Percentiles rank a stretch among this genome's conserved stretches.
phyloP scores from a whole-genome alignment of 139 green algal genomes.

The Yamagishiella unicocca region DNA sequence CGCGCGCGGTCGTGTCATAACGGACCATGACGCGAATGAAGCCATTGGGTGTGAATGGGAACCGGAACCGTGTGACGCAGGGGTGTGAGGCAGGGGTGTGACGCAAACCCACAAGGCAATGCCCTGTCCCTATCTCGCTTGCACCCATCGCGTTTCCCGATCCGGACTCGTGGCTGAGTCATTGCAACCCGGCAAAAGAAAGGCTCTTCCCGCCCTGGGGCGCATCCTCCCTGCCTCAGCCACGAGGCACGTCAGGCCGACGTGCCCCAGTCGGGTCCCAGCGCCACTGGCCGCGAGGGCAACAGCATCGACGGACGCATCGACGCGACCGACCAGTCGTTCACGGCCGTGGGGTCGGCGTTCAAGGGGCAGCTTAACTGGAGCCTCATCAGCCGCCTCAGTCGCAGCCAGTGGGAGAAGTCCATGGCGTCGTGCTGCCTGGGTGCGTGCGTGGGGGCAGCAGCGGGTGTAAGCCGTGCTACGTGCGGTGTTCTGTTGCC shows the following conservation, averaged over 20 bases:
- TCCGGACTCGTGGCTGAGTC: too few species aligned
- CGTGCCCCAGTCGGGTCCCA: not conserved
- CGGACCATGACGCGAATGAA: too few species aligned
- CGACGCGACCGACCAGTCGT: constrained; percentile 46
- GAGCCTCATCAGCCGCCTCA: constrained; percentile 58
- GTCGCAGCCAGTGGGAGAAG: constrained; percentile 64
- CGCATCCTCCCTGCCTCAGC: not conserved
- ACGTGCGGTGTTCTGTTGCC: too few species aligned
- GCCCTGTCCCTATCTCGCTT: too few species aligned
- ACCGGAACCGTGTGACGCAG: too few species aligned
- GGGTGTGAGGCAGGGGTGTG: not conserved
- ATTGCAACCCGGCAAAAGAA: not conserved
- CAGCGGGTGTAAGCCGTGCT: too few species aligned
- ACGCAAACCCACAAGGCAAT: too few species aligned
- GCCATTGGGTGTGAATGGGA: too few species aligned
- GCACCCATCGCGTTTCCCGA: too few species aligned
- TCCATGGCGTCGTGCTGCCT: constrained; percentile 65
- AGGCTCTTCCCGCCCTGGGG: not conserved
- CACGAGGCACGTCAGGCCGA: not conserved
- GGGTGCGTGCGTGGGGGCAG: too few species aligned
- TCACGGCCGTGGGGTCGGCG: constrained; percentile 48
- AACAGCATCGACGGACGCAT: constrained; percentile 36
- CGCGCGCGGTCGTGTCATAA: too few species aligned
- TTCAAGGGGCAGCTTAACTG: constrained; percentile 58
- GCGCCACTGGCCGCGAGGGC: not conserved